These are phyloP conservation scores for Metschnikowia sp. DNA, from an alignment of 805 yeast genomes.

Conservation along the genomic window DNA sequence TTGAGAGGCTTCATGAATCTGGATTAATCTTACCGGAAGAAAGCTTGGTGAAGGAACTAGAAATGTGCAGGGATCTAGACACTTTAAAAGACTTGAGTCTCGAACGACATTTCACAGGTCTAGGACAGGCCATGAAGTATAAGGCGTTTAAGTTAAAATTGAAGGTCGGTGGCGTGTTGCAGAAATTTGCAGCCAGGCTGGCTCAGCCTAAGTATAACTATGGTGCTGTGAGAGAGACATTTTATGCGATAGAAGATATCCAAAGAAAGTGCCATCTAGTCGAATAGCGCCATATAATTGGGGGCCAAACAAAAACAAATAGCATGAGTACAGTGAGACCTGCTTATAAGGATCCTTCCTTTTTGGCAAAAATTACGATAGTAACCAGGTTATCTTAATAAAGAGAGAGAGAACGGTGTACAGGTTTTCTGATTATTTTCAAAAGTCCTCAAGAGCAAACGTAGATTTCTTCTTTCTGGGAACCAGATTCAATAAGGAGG, in stretches of 20 bases:
- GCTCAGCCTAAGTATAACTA: neutral
- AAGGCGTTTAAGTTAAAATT: conserved; percentile 4
- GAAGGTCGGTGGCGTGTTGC: conserved; percentile 1
- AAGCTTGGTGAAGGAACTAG: neutral
- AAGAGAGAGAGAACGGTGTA: too few species aligned
- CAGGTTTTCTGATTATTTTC: too few species aligned
- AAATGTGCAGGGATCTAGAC: conserved; percentile 7
- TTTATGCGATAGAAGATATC: neutral
- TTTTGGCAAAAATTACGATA: too few species aligned
- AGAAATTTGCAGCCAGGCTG: neutral
- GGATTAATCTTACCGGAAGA: conserved; percentile 3
- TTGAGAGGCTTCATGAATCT: neutral
- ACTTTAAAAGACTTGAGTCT: conserved; percentile 5
- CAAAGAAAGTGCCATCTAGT: neutral
- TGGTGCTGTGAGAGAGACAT: neutral
- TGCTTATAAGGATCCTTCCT: too few species aligned
- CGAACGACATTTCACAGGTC: neutral
- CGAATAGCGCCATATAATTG: too few species aligned
- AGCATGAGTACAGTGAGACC: too few species aligned
- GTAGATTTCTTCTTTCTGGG: too few species aligned
- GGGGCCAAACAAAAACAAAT: too few species aligned
- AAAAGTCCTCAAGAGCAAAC: too few species aligned
- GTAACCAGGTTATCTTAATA: too few species aligned
- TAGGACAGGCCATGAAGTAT: conserved; percentile 1
- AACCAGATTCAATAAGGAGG: too few species aligned